Evolutionary conservation across 1,284 basidiomycete genomes (phyloP).

Genomic region (Anthracocystis setariae): DNA sequence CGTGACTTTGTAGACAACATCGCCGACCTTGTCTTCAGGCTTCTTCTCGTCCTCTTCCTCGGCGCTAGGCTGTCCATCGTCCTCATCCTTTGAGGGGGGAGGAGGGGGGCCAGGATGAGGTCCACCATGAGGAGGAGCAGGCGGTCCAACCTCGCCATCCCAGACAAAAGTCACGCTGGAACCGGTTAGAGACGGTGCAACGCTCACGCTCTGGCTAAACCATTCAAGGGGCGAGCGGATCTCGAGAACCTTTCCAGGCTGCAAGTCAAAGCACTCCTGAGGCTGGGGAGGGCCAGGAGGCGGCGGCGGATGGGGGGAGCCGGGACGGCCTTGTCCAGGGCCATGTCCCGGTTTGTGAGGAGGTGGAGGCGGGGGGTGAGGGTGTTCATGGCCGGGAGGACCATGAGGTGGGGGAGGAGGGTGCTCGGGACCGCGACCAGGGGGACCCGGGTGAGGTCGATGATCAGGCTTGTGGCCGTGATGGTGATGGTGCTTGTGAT

Average conservation of each 20-base stretch:
- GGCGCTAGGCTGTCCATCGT: too few relatives aligned
- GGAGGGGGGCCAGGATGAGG: constrained; percentile 14
- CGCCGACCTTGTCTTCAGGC: constrained; percentile 6
- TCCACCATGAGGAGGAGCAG: constrained; percentile 13
- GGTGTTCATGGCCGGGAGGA: constrained; percentile 19
- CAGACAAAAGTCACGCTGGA: constrained; percentile 37
- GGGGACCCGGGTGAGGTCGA: neutral
- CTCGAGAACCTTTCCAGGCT: constrained; percentile 21
- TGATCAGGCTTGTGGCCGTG: constrained; percentile 12
- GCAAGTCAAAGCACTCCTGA: constrained; percentile 21
- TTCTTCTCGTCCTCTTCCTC: neutral
- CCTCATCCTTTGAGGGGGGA: constrained; percentile 1
- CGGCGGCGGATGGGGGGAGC: constrained; percentile 3
- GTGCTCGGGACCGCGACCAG: constrained; percentile 10
- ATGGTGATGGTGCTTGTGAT: constrained; percentile 3
- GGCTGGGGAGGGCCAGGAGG: constrained; percentile 13
- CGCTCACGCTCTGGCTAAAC: constrained; percentile 20
- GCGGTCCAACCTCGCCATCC: constrained; percentile 29
- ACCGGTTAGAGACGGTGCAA: constrained; percentile 31
- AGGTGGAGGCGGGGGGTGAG: constrained; percentile 9
- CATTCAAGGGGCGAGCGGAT: constrained; percentile 15
- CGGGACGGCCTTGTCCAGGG: constrained; percentile 12
- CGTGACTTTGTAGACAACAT: constrained; percentile 18
- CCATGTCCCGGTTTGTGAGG: constrained; percentile 19
- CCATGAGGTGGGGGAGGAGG: constrained; percentile 16